A percentile compares a stretch with the other conserved stretches of the same genome.
phyloP scores from a whole-genome alignment of 768 basidiomycete species.

The Porphyrellus cyaneotinctus region DNA sequence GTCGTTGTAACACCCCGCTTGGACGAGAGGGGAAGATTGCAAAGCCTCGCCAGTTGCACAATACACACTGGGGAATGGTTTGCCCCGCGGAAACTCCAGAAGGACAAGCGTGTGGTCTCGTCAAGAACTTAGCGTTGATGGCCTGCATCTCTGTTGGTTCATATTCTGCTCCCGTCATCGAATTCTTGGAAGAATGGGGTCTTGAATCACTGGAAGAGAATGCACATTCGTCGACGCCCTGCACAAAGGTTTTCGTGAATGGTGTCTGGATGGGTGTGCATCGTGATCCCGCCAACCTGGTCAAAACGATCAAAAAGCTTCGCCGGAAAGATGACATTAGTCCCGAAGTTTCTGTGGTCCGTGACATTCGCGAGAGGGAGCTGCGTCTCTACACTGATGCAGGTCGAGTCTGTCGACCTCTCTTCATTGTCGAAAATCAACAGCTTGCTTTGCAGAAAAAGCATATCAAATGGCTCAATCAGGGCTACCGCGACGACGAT shows the following conservation, averaged over 20 bases:
- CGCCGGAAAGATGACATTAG: conserved; percentile 93
- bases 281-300: conserved; percentile 87
- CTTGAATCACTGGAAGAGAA: conserved; percentile 94
- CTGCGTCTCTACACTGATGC: conserved; percentile 94
- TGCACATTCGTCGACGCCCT: conserved; percentile 74
- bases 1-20: conserved; percentile 96
- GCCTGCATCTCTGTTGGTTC: conserved; percentile 97
- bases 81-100: conserved; percentile 99
- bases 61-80: conserved; percentile 99
- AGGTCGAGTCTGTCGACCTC: conserved; percentile 92
- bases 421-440: conserved; percentile 95
- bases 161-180: conserved; percentile 91
- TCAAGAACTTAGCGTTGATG: conserved; percentile 98
- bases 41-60: conserved; percentile 97
- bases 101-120: conserved; percentile 98
- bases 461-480: conserved; percentile 70
- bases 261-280: conserved; percentile 99
- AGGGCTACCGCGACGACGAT: conserved; percentile 56
- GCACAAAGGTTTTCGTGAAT: conserved; percentile 97
- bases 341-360: conserved; percentile 93
- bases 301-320: conserved; percentile 89
- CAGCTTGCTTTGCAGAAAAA: conserved; percentile 79
- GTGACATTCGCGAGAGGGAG: conserved; percentile 95
- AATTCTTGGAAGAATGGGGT: conserved; percentile 99
- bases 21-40: conserved; percentile 99